Percentiles rank a stretch among this genome's conserved stretches.
These are phyloP conservation scores for Gloeophyllum trabeum DNA, from an alignment of 768 basidiomycete species.

Conservation along the genomic window DNA sequence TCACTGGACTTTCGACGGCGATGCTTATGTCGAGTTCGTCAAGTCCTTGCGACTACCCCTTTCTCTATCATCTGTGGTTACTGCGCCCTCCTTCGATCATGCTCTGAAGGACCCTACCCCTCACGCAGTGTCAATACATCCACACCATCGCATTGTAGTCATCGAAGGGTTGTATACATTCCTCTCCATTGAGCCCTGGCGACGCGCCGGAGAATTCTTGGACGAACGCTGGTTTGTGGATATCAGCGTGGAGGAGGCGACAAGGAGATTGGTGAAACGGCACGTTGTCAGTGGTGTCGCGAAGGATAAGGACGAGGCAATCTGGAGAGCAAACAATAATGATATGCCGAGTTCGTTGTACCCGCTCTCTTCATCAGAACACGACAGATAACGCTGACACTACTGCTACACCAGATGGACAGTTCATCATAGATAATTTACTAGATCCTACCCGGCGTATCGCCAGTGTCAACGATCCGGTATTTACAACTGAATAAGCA, in stretches of 20 bases:
- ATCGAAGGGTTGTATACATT: conserved; percentile 89
- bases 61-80: conserved; percentile 19
- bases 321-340: conserved; percentile 65
- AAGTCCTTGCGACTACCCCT: conserved; percentile 33
- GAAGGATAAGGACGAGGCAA: conserved; percentile 48
- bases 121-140: conserved; percentile 42
- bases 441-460: neutral
- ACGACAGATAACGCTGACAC: neutral
- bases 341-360: conserved; percentile 60
- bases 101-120: conserved; percentile 75
- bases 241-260: conserved; percentile 43
- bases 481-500: no score
- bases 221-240: conserved; percentile 76
- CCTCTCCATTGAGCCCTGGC: conserved; percentile 67
- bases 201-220: conserved; percentile 44
- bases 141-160: conserved; percentile 66
- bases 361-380: neutral
- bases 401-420: neutral
- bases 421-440: neutral
- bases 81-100: conserved; percentile 82
- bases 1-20: conserved; percentile 86
- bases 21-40: conserved; percentile 62
- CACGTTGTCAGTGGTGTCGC: conserved; percentile 76
- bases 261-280: conserved; percentile 48
- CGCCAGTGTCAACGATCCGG: neutral